phyloP scores from a whole-genome alignment of 148 eudicot genomes.

The Rhododendron griersonianum region DNA sequence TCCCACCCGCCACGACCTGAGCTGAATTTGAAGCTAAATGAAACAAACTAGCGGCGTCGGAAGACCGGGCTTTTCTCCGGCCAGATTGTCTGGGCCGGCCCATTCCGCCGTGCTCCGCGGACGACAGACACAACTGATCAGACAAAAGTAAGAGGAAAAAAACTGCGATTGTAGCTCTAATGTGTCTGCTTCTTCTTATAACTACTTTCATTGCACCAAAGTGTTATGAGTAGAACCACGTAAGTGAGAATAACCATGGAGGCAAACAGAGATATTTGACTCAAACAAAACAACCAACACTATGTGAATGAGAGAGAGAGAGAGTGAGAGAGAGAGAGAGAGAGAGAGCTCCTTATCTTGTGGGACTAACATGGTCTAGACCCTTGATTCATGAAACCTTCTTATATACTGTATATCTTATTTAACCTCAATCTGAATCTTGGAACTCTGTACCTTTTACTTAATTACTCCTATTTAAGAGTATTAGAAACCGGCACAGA shows the following conservation, averaged over 20 bases:
- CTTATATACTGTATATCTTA: constrained; percentile 41
- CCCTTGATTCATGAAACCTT: constrained; percentile 59
- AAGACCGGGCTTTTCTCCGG: constrained; percentile 31
- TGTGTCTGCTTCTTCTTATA: constrained; percentile 16
- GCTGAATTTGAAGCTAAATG: constrained; percentile 9
- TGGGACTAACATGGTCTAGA: constrained; percentile 49
- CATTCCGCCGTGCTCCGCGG: constrained; percentile 9
- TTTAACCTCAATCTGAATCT: constrained; percentile 19
- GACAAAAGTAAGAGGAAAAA: constrained; percentile 19
- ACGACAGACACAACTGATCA: constrained; percentile 17
- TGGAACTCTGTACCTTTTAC: constrained; percentile 23
- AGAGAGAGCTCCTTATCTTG: constrained; percentile 28
- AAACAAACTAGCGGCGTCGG: neutral
- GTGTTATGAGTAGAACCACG: neutral
- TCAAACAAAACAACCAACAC: neutral
- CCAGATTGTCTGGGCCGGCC: constrained; percentile 18
- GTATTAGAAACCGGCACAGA: neutral
- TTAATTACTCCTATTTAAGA: neutral
- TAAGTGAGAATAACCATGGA: neutral
- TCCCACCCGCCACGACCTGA: neutral
- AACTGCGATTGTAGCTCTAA: constrained; percentile 13
- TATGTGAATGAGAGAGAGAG: neutral
- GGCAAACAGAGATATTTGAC: neutral
- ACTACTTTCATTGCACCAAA: constrained; percentile 23
- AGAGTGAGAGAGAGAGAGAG: constrained; percentile 14